Conservation (phyloP, 176 grass and related monocot genomes). For the Stipa capillata region DNA sequence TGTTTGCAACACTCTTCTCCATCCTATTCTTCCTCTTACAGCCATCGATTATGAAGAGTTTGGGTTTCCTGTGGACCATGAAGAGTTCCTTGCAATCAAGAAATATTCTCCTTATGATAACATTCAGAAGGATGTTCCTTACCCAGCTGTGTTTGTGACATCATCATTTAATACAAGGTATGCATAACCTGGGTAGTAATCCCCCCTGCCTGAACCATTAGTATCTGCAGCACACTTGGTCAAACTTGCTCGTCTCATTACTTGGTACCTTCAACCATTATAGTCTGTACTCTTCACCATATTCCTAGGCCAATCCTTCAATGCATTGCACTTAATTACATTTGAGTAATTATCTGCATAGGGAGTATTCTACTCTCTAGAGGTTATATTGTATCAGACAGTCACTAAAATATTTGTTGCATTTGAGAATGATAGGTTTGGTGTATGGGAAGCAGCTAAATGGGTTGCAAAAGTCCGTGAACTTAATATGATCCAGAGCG, state of each 20-base stretch:
- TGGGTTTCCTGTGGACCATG: slow-evolving; percentile 72
- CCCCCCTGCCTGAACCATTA: neutral
- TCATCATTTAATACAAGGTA: slow-evolving; percentile 90
- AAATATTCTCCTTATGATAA: slow-evolving; percentile 97
- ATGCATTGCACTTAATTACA: neutral
- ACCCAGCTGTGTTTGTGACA: slow-evolving; percentile 86
- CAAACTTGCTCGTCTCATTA: neutral
- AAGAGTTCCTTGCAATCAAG: slow-evolving; percentile 88
- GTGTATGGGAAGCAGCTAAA: slow-evolving; percentile 95
- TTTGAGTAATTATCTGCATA: neutral
- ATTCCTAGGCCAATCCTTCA: neutral
- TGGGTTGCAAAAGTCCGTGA: slow-evolving; percentile 87
- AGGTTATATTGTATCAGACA: too few species aligned
- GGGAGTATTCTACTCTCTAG: neutral
- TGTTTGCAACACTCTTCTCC: slow-evolving; percentile 83
- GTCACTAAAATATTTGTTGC: slow-evolving; percentile 9
- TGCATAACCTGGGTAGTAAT: neutral
- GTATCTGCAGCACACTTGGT: neutral
- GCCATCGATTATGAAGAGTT: slow-evolving; percentile 96
- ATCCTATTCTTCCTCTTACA: slow-evolving; percentile 84
- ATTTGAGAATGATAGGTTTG: slow-evolving; percentile 67
- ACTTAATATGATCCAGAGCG: slow-evolving; percentile 63
- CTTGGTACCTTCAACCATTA: neutral
- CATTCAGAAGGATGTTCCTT: slow-evolving; percentile 76
- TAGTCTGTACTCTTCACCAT: neutral